Percentiles rank a stretch among this genome's conserved stretches.
Evolutionary conservation across 2,329 filamentous ascomycete species (phyloP).

Genomic region (Hymenoscyphus fraxineus): DNA sequence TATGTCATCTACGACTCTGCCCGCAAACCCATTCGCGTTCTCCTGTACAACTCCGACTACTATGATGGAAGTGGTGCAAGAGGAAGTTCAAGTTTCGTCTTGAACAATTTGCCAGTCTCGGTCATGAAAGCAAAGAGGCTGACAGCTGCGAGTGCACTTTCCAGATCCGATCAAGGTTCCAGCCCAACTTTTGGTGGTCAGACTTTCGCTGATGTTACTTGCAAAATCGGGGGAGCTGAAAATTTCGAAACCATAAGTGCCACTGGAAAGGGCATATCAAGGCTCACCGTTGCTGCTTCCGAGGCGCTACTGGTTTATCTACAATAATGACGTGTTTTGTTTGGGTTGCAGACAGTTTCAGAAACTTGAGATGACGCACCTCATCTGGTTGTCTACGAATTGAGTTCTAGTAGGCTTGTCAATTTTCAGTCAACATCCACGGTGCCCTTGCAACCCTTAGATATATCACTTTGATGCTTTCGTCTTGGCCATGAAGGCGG

Average conservation of each 20-base stretch:
- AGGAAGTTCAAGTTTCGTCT: conserved; percentile 21
- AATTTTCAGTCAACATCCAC: no score
- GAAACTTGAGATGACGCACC: no score
- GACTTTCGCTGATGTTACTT: conserved; percentile 44
- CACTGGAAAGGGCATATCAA: conserved; percentile 36
- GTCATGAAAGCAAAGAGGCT: conserved; percentile 28
- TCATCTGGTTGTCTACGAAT: no score
- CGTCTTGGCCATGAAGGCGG: no score
- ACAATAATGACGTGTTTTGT: background rate
- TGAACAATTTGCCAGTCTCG: conserved; percentile 19
- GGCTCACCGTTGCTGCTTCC: conserved; percentile 42
- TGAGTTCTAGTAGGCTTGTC: no score
- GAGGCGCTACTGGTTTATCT: conserved; percentile 49
- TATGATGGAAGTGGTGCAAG: conserved; percentile 25
- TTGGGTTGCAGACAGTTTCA: background rate
- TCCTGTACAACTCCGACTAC: conserved; percentile 32
- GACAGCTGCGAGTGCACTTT: conserved; percentile 41
- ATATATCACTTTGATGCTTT: no score
- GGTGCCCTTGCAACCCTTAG: no score
- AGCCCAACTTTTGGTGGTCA: conserved; percentile 45
- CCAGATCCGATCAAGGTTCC: conserved; percentile 43
- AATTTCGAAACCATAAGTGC: conserved; percentile 37
- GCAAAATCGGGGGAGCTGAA: conserved; percentile 41
- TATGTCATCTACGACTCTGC: conserved; percentile 27
- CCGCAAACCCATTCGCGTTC: conserved; percentile 16